A percentile compares a stretch with the other conserved stretches of the same genome.
Conservation (phyloP, 2,329 filamentous ascomycete genomes). For the Diplodia corticola region DNA sequence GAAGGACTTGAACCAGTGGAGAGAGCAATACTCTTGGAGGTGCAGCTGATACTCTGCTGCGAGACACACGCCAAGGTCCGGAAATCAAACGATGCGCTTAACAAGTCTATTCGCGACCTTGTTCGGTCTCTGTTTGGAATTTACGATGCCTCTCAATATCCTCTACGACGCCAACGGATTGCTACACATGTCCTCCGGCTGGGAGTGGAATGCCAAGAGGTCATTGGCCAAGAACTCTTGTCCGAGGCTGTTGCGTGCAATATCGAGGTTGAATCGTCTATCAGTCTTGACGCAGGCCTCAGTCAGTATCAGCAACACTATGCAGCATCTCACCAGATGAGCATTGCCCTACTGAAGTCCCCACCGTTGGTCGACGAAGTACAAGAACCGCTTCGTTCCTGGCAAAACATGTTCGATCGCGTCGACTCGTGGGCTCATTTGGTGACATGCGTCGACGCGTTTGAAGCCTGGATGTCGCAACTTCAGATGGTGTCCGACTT, state of each 20-base stretch:
- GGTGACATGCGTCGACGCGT: slow-evolving; percentile 50
- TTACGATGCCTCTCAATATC: slow-evolving; percentile 33
- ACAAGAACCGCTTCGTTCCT: slow-evolving; percentile 36
- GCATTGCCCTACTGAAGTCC: slow-evolving; percentile 44
- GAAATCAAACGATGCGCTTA: slow-evolving; percentile 33
- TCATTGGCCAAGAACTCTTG: slow-evolving; percentile 42
- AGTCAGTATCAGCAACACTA: slow-evolving; percentile 38
- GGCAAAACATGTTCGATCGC: slow-evolving; percentile 41
- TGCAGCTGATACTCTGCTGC: slow-evolving; percentile 39
- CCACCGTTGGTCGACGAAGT: slow-evolving; percentile 31
- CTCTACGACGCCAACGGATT: slow-evolving; percentile 36
- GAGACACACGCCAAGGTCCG: slow-evolving; percentile 35
- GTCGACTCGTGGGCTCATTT: slow-evolving; percentile 42
- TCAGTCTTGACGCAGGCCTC: slow-evolving; percentile 39
- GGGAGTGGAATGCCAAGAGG: slow-evolving; percentile 61
- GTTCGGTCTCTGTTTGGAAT: slow-evolving; percentile 31
- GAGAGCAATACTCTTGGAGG: slow-evolving; percentile 45
- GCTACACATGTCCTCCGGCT: slow-evolving; percentile 34
- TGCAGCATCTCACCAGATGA: slow-evolving; percentile 40
- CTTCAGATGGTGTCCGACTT: slow-evolving; percentile 58
- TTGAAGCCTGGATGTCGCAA: slow-evolving; percentile 51
- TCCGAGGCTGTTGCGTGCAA: slow-evolving; percentile 20
- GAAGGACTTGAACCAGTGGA: slow-evolving; percentile 30
- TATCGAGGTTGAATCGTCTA: not conserved
- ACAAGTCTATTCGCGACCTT: slow-evolving; percentile 30